Evolutionary conservation across 352 stramenopile species (phyloP).

Genomic region (Phytopythium delawarense): DNA sequence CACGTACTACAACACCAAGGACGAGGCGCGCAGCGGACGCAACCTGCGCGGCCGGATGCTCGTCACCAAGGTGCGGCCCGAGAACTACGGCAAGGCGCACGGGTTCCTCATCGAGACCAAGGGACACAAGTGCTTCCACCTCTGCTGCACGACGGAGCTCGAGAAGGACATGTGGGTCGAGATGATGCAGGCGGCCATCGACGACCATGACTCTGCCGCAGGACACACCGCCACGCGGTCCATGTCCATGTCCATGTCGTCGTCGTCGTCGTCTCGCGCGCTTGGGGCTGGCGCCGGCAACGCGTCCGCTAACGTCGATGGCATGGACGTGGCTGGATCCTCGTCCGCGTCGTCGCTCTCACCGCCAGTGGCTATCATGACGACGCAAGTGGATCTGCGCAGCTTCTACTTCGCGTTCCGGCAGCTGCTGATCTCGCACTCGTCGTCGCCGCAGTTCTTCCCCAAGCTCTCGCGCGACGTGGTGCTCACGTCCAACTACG

Average conservation of each 20-base stretch:
- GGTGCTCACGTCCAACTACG: slow-evolving; percentile 86
- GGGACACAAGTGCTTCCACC: slow-evolving; percentile 85
- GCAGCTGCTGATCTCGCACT: slow-evolving; percentile 85
- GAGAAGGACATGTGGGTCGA: slow-evolving; percentile 91
- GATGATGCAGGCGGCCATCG: slow-evolving; percentile 89
- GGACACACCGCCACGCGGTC: neutral
- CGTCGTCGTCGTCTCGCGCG: neutral
- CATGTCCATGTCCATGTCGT: slow-evolving; percentile 11
- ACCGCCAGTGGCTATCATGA: slow-evolving; percentile 19
- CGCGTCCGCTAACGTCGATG: slow-evolving; percentile 5
- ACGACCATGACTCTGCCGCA: slow-evolving; percentile 35
- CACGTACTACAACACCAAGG: slow-evolving; percentile 87
- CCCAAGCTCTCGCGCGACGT: slow-evolving; percentile 82
- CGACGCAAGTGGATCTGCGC: slow-evolving; percentile 79
- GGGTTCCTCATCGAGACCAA: slow-evolving; percentile 86
- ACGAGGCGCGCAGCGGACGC: slow-evolving; percentile 74
- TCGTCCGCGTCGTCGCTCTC: slow-evolving; percentile 33
- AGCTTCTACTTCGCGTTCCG: slow-evolving; percentile 88
- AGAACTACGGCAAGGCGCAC: slow-evolving; percentile 88
- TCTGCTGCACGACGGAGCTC: slow-evolving; percentile 82
- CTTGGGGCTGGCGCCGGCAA: neutral
- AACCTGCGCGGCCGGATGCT: slow-evolving; percentile 84
- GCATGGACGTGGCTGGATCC: slow-evolving; percentile 12
- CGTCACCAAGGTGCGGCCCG: slow-evolving; percentile 67
- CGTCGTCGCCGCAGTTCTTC: slow-evolving; percentile 86